phyloP scores from a whole-genome alignment of 495 filamentous ascomycete genomes.

The Elasticomyces elasticus region DNA sequence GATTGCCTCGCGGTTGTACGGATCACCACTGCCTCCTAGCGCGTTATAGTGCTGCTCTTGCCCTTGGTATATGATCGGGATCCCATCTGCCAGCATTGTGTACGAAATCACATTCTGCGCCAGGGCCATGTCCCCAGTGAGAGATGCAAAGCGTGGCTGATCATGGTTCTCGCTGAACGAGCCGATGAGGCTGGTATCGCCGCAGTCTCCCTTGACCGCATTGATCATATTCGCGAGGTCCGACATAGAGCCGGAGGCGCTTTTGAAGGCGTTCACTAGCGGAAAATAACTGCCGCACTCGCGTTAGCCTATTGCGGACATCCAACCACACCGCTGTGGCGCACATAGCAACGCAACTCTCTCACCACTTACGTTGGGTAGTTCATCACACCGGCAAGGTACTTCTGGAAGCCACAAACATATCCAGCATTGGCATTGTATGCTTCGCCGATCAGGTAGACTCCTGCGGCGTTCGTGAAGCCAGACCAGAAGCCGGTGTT shows the following conservation, averaged over 20 bases:
- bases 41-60: slow-evolving; percentile 59
- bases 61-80: slow-evolving; percentile 58
- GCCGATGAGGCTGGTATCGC: slow-evolving; percentile 56
- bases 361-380: slow-evolving; percentile 47
- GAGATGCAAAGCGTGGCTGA: slow-evolving; percentile 28
- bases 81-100: slow-evolving; percentile 59
- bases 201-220: slow-evolving; percentile 36
- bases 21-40: slow-evolving; percentile 42
- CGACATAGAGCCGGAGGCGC: slow-evolving; percentile 20
- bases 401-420: slow-evolving; percentile 56
- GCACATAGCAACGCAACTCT: too few species aligned
- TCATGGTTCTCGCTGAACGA: slow-evolving; percentile 79
- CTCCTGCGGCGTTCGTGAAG: slow-evolving; percentile 53
- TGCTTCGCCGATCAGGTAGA: slow-evolving; percentile 64
- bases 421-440: slow-evolving; percentile 50
- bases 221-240: slow-evolving; percentile 22
- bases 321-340: neutral
- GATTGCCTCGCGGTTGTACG: slow-evolving; percentile 62
- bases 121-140: slow-evolving; percentile 37
- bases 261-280: slow-evolving; percentile 49
- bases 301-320: neutral
- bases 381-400: slow-evolving; percentile 56
- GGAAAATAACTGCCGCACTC: slow-evolving; percentile 41
- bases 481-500: slow-evolving; percentile 58
- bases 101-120: slow-evolving; percentile 62